Evolutionary conservation across 371 early-diverging fungal species (phyloP).

Genomic region (Saksenaea vasiformis): DNA sequence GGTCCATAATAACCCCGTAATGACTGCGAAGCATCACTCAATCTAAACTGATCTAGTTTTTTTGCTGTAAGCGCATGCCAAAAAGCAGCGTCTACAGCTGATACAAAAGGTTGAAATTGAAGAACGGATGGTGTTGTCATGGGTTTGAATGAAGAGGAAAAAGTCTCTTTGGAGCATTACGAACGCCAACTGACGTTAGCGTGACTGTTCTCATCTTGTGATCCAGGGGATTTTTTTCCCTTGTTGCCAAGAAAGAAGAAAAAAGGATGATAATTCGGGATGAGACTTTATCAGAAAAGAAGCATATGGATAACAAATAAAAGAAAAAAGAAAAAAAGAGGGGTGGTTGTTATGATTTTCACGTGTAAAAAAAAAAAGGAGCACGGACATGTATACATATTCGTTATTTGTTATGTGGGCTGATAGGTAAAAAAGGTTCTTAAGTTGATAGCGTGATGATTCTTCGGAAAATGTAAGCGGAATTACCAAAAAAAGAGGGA

Average conservation of each 20-base stretch:
- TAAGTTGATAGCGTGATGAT: constrained; percentile 23
- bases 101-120: constrained; percentile 82
- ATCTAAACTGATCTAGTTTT: constrained; percentile 80
- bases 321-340: background rate
- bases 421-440: background rate
- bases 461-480: constrained; percentile 26
- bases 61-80: constrained; percentile 83
- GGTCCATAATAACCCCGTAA: constrained; percentile 69
- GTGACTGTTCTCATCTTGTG: constrained; percentile 10
- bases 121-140: constrained; percentile 48
- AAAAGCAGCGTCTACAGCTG: constrained; percentile 87
- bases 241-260: constrained; percentile 8
- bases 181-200: too few species aligned
- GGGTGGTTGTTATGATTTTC: background rate
- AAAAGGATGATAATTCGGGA: background rate
- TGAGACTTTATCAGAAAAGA: background rate
- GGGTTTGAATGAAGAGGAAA: background rate
- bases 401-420: background rate
- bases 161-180: background rate
- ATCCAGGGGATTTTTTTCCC: constrained; percentile 5
- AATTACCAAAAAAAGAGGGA: constrained; percentile 14
- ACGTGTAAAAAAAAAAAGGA: background rate
- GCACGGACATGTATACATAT: constrained; percentile 5
- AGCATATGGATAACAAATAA: background rate
- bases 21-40: constrained; percentile 63